Evolutionary conservation across 2,329 filamentous ascomycete species (phyloP).

Genomic region (Alternaria postmessia): DNA sequence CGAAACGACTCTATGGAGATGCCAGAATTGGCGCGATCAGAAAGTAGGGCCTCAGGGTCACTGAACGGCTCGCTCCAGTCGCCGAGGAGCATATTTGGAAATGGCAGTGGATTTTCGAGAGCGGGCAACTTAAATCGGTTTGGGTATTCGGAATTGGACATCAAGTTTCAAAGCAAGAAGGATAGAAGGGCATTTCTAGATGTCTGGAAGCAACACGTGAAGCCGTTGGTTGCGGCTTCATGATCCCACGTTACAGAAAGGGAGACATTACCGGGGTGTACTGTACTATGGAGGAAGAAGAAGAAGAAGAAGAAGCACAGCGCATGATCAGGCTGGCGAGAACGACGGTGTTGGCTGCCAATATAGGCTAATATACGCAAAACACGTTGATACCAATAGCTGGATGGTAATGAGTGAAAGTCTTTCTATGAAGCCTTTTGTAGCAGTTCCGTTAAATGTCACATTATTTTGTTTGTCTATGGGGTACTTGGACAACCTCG

Average conservation of each 20-base stretch:
- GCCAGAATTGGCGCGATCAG: slow-evolving; percentile 13
- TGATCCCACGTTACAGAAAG: neutral
- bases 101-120: slow-evolving; percentile 3
- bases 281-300: neutral
- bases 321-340: neutral
- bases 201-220: slow-evolving; percentile 38
- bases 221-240: slow-evolving; percentile 17
- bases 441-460: neutral
- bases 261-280: neutral
- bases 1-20: slow-evolving; percentile 22
- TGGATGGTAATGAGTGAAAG: neutral
- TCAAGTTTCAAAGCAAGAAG: slow-evolving; percentile 37
- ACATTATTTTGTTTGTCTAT: neutral
- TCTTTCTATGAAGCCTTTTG: neutral
- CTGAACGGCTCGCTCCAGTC: slow-evolving; percentile 24
- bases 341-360: neutral
- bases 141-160: slow-evolving; percentile 39
- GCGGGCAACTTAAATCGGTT: slow-evolving; percentile 35
- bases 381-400: neutral
- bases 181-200: slow-evolving; percentile 40
- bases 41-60: slow-evolving; percentile 22
- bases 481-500: neutral
- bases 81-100: slow-evolving; percentile 17
- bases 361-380: neutral
- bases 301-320: neutral